Base-by-base conservation (phyloP, 1,284 basidiomycete species). In the Ceratobasidium sp. region DNA sequence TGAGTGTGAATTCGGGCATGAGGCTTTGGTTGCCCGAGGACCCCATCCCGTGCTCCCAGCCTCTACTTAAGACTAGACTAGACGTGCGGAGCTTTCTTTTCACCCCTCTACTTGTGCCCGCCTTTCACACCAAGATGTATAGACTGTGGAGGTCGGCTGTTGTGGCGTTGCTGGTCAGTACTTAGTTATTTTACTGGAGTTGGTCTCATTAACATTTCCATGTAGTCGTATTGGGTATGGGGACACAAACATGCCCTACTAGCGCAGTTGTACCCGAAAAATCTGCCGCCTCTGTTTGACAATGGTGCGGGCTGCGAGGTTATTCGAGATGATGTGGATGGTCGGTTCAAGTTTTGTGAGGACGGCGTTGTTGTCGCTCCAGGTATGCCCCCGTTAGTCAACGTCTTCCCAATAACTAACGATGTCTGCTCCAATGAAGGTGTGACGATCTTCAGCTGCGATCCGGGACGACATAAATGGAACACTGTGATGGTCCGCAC, bases 351-450 rank as follows among this genome's bases (percentile, higher is more conserved):
- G 67, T 88, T 81, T 78, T 91, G 90, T 77, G 90, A 91, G 77
- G 90, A 91, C 75, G 85, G 82, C 28, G 80, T 82, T 0, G 87
- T 89, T 75, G 91, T 89, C 89, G 87, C 90, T 67, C 78, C 84
- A 47, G 76, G 83, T 43, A 73, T 79, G 21, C 78, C 7, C 32
- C 14, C 2, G 35, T 47, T 47, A 21, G 1, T 35, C 4, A 32
- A 23, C 13, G 16, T 49, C 26, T 11, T n/a, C 11, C 43, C 26
- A 18, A 13, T 6, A 6, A 46, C 35, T 62, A 30, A 62, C 26
- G 13, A 26, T 7, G 47, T 14, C 8, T 16, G 5, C 21, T 55
- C 8, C n/a, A 38, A 26, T 38, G 23, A 26, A 54, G 73, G 73
- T 32, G 16, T 74, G 11, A 30, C 67, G 43, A 50, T 89, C 23